These are phyloP conservation scores for Talaromyces verruculosus DNA, from an alignment of 2,329 filamentous ascomycete species.

Conservation along the genomic window DNA sequence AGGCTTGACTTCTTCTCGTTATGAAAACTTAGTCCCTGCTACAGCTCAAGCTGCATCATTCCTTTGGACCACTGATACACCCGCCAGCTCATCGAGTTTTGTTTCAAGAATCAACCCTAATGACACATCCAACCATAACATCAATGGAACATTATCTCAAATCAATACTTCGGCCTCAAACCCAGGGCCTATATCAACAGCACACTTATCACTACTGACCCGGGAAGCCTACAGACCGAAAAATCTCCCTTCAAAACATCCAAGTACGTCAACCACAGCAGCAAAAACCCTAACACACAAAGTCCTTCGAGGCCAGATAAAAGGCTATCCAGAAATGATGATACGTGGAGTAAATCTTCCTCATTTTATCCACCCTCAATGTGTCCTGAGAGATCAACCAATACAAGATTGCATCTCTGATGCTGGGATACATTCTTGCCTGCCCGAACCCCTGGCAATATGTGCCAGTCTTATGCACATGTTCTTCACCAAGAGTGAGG, in stretches of 20 bases:
- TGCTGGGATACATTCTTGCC: slow-evolving; percentile 11
- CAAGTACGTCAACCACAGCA: neutral
- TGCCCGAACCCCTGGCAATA: slow-evolving; percentile 12
- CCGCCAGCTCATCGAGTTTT: neutral
- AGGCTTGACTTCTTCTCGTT: neutral
- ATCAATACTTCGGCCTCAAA: neutral
- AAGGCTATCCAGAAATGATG: slow-evolving; percentile 9
- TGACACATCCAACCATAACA: neutral
- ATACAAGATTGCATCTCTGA: slow-evolving; percentile 1
- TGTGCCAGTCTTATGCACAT: slow-evolving; percentile 16
- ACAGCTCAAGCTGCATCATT: neutral
- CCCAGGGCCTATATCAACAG: too few relatives aligned
- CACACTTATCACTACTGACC: neutral
- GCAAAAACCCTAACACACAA: slow-evolving; percentile 4
- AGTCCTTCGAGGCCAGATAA: slow-evolving; percentile 12
- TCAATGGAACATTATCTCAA: neutral
- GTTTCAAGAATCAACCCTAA: neutral
- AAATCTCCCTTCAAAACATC: neutral
- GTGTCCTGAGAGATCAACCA: slow-evolving; percentile 6
- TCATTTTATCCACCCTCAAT: slow-evolving; percentile 14
- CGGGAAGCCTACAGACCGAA: neutral
- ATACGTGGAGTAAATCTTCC: slow-evolving; percentile 5
- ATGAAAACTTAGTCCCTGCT: too few relatives aligned
- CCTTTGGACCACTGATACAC: neutral
- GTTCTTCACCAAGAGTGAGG: slow-evolving; percentile 8